Conservation (phyloP, 176 grass and related monocot species). For the Metroxylon sagu region DNA sequence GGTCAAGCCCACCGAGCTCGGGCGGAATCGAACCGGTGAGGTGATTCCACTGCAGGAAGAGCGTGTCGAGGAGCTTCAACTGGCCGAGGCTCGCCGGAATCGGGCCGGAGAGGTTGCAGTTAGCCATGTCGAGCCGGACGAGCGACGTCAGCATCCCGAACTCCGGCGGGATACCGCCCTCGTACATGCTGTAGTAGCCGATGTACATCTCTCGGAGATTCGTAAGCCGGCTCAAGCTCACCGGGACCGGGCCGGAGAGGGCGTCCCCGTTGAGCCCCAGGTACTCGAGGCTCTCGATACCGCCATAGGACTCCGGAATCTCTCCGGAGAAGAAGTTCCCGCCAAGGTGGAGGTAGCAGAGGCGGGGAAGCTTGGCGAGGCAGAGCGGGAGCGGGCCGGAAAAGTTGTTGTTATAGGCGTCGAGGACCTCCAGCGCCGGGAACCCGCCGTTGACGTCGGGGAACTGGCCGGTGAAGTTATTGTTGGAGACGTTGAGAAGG, state of each 20-base stretch:
- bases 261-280: constrained; percentile 68
- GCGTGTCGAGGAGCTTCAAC: constrained; percentile 41
- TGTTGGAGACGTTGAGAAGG: constrained; percentile 76
- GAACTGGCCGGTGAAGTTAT: constrained; percentile 50
- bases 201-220: constrained; percentile 41
- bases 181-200: constrained; percentile 65
- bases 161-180: constrained; percentile 54
- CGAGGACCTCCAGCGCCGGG: constrained; percentile 38
- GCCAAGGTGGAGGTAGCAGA: constrained; percentile 65
- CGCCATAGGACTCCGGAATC: constrained; percentile 49
- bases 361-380: background rate
- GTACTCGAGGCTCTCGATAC: constrained; percentile 41
- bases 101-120: constrained; percentile 48
- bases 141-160: constrained; percentile 37
- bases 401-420: constrained; percentile 88
- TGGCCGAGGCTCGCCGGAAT: constrained; percentile 51
- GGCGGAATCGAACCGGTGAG: constrained; percentile 42
- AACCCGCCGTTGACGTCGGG: constrained; percentile 15
- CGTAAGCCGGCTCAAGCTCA: constrained; percentile 9
- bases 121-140: constrained; percentile 50
- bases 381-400: constrained; percentile 41
- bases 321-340: constrained; percentile 68
- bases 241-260: constrained; percentile 35
- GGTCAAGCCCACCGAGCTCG: constrained; percentile 27
- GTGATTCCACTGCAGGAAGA: constrained; percentile 58